These are phyloP conservation scores for Aspergillus candidus DNA, from an alignment of 2,329 filamentous ascomycete genomes.

Conservation along the genomic window DNA sequence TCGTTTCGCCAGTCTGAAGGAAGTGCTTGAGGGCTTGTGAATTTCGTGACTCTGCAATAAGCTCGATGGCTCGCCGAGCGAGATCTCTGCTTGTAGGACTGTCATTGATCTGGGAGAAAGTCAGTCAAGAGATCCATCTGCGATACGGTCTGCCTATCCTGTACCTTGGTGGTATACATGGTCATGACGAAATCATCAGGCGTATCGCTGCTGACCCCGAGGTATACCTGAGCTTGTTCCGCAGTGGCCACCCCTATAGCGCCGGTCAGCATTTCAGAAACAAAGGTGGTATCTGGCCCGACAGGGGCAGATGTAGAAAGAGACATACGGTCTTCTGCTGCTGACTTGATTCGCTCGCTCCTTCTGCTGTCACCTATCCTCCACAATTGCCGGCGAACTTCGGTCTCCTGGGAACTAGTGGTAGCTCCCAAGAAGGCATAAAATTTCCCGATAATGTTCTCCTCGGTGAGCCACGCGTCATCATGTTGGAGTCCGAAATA, in stretches of 20 bases:
- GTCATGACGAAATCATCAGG: constrained; percentile 54
- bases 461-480: constrained; percentile 46
- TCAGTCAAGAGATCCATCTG: neutral
- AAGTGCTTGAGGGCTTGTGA: constrained; percentile 51
- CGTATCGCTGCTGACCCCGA: constrained; percentile 47
- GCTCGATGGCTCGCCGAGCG: constrained; percentile 50
- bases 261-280: neutral
- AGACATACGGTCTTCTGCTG: constrained; percentile 50
- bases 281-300: neutral
- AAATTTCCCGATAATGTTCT: constrained; percentile 57
- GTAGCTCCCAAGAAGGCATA: constrained; percentile 54
- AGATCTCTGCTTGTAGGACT: constrained; percentile 45
- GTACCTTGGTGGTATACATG: constrained; percentile 52
- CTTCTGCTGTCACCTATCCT: constrained; percentile 54
- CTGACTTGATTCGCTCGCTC: constrained; percentile 53
- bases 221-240: constrained; percentile 57
- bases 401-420: constrained; percentile 44
- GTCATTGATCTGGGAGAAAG: constrained; percentile 42
- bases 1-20: constrained; percentile 47
- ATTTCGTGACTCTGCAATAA: constrained; percentile 55
- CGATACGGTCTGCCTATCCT: constrained; percentile 3
- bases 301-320: neutral
- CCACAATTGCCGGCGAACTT: constrained; percentile 51
- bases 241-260: constrained; percentile 52
- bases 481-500: constrained; percentile 51